Percentiles rank a stretch among this genome's conserved stretches.
These are phyloP conservation scores for Phytopythium vexans DNA, from an alignment of 352 stramenopile species.

Conservation along the genomic window DNA sequence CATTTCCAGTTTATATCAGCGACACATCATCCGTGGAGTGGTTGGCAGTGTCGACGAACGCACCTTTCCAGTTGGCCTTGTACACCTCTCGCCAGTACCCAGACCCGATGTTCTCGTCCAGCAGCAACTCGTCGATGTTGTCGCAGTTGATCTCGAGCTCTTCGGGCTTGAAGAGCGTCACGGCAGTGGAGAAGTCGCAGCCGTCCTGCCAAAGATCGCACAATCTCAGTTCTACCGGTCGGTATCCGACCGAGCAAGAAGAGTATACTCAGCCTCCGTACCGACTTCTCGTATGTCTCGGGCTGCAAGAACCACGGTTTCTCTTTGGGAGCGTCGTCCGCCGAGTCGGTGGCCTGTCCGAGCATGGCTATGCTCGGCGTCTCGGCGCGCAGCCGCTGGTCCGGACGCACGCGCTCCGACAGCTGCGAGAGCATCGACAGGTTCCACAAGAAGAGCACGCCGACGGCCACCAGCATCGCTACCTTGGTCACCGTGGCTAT, in stretches of 20 bases:
- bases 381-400: neutral
- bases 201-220: constrained; percentile 27
- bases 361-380: neutral
- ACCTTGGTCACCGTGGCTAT: constrained; percentile 7
- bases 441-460: constrained; percentile 56
- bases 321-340: constrained; percentile 5
- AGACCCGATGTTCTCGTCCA: constrained; percentile 53
- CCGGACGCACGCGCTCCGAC: constrained; percentile 8
- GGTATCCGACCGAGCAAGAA: constrained; percentile 1
- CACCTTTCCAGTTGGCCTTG: constrained; percentile 71
- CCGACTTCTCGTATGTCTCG: constrained; percentile 37
- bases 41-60: neutral
- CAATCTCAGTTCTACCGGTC: constrained; percentile 4
- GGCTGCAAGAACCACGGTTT: constrained; percentile 54
- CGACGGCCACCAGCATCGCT: constrained; percentile 17
- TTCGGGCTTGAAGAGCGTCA: constrained; percentile 50
- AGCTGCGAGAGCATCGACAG: constrained; percentile 37
- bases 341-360: constrained; percentile 8
- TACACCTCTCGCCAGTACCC: constrained; percentile 75
- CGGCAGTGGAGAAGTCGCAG: constrained; percentile 62
- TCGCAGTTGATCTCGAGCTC: constrained; percentile 65
- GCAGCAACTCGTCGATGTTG: constrained; percentile 55
- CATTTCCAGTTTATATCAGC: constrained; percentile 1
- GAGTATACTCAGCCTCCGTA: constrained; percentile 6
- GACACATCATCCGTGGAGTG: neutral